These are phyloP conservation scores for Phoma herbarum DNA, from an alignment of 2,329 filamentous ascomycete genomes.

Conservation along the genomic window DNA sequence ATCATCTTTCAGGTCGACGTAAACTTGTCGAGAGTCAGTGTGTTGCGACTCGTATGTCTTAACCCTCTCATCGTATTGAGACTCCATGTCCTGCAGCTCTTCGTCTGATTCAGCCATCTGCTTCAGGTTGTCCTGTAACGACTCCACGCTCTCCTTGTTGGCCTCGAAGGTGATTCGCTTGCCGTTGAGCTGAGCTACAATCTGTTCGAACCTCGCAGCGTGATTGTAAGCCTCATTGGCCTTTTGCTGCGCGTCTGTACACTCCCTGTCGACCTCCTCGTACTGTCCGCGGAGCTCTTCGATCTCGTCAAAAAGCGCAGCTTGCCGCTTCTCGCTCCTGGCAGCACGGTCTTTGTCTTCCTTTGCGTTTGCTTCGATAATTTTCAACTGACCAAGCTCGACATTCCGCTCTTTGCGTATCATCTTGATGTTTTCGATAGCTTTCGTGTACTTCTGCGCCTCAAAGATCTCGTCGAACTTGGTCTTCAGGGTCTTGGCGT, in stretches of 20 bases:
- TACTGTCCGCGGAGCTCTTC: constrained; percentile 55
- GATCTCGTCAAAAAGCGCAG: constrained; percentile 72
- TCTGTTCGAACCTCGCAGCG: constrained; percentile 75
- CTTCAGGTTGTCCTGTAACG: constrained; percentile 75
- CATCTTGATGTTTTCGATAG: constrained; percentile 91
- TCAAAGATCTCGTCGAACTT: constrained; percentile 98
- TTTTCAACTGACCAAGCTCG: constrained; percentile 75
- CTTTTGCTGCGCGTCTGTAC: constrained; percentile 53
- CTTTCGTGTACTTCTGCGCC: constrained; percentile 95
- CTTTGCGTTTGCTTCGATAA: constrained; percentile 80
- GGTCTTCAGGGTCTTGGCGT: constrained; percentile 85
- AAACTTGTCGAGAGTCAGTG: constrained; percentile 69
- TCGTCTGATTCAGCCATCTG: constrained; percentile 82
- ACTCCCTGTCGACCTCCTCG: constrained; percentile 43
- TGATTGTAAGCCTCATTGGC: constrained; percentile 74
- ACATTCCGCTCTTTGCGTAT: constrained; percentile 84
- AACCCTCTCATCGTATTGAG: constrained; percentile 81
- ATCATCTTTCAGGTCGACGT: constrained; percentile 67
- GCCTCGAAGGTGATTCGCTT: constrained; percentile 79
- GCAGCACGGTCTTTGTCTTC: constrained; percentile 85
- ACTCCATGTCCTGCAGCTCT: constrained; percentile 74
- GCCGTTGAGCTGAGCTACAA: constrained; percentile 77
- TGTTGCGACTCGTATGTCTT: constrained; percentile 70
- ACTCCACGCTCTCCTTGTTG: constrained; percentile 73
- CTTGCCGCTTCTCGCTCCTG: constrained; percentile 61